Percentiles rank a stretch among this genome's conserved stretches.
phyloP scores from a whole-genome alignment of 2,329 filamentous ascomycete genomes.

The Keithomyces neogunnii region DNA sequence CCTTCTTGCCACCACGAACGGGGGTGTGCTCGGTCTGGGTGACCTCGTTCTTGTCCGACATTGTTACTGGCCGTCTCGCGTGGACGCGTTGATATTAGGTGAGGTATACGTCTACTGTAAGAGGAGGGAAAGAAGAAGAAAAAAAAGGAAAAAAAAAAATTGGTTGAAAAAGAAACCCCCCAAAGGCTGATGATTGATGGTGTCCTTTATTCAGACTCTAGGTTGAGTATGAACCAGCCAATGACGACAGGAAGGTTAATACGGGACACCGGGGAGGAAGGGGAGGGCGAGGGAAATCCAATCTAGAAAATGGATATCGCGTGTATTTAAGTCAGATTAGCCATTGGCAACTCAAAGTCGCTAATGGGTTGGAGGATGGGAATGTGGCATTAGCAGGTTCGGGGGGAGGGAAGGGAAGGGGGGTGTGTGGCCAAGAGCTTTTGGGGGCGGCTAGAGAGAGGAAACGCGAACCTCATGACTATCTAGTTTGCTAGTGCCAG shows the following conservation, averaged over 20 bases:
- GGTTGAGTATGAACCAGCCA: neutral
- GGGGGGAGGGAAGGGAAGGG: neutral
- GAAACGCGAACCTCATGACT: too few relatives aligned
- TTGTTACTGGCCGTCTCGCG: conserved; percentile 12
- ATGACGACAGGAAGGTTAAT: conserved; percentile 3
- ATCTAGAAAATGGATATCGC: conserved; percentile 6
- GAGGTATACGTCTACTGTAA: neutral
- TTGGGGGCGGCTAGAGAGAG: too few relatives aligned
- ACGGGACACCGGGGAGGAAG: neutral
- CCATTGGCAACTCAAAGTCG: neutral
- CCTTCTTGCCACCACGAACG: conserved; percentile 23
- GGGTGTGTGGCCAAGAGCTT: neutral
- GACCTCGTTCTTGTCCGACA: conserved; percentile 30
- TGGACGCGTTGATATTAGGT: neutral
- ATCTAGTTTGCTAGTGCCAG: too few relatives aligned
- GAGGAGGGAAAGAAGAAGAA: neutral
- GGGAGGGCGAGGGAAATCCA: neutral
- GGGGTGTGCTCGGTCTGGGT: conserved; percentile 26
- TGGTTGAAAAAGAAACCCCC: neutral
- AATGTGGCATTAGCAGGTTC: neutral
- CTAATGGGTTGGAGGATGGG: neutral
- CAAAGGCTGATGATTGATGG: neutral
- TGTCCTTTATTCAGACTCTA: neutral
- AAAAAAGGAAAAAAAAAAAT: neutral
- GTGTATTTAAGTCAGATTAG: conserved; percentile 6